Evolutionary conservation across 2,329 filamentous ascomycete genomes (phyloP), one percentile per base, ranked within the genome.

Genomic region (Fusarium staphyleae): DNA sequence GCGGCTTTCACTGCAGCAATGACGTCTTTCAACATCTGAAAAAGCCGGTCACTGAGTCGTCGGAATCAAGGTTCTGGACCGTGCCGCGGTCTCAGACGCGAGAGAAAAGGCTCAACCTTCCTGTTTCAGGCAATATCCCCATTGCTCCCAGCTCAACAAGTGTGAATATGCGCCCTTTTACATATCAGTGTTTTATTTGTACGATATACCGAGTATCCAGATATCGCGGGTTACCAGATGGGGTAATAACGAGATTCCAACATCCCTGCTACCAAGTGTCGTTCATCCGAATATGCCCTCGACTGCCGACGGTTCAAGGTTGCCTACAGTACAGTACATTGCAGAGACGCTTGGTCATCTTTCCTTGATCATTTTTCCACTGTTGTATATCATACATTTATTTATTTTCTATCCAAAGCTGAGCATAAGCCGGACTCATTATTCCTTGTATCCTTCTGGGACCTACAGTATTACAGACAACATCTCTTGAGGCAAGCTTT

Each of bases 11-110:
- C 35, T 44, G 40, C 45, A 52, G 51, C 24, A 40, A 66, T 66
- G 63, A 66, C 63, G 63, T 66, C 59, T 61, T 66, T 36, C 40
- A 46, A 42, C 35, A 29, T 26, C n/a, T 24, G 15, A 30, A 54
- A 48, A 47, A 39, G 33, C 40, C 39, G 42, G 35, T 40, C 29
- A 34, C 41, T 43, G 40, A 29, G 32, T 28, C 36, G 19, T 40
- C 19, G 29, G 22, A 49, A 57, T 51, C 62, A 62, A 65, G 55
- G 47, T 63, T 63, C 47, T 45, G 39, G 46, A 33, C 54, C 44
- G 26, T 45, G 33, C 12, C 19, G 48, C 19, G 4, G 19, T 54
- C 22, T 61, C 36, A 34, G 29, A 43, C 28, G 37, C 14, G 35
- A 22, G 26, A 18, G 34, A 29, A 34, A 48, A 46, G 5, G 33